These are phyloP conservation scores for Ophiostoma sp. DNA, from an alignment of 2,329 filamentous ascomycete genomes.

Conservation along the genomic window DNA sequence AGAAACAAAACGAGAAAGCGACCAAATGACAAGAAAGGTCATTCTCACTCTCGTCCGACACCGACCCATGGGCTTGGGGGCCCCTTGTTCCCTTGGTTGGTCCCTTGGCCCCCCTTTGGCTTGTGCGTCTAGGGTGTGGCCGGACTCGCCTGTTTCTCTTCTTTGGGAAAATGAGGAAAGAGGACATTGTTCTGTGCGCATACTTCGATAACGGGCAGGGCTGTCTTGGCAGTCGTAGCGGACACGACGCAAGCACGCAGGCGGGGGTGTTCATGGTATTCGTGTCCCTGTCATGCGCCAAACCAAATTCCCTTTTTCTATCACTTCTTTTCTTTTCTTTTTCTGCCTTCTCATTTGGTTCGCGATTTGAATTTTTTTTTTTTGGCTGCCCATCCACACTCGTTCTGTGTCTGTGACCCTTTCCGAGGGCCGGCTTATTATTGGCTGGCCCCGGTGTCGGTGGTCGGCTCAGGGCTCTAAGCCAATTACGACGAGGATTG, in stretches of 20 bases:
- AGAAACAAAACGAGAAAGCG: neutral
- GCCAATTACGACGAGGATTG: constrained; percentile 14
- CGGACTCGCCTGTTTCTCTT: constrained; percentile 6
- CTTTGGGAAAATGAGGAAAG: constrained; percentile 7
- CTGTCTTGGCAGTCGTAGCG: constrained; percentile 18
- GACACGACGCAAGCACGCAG: neutral
- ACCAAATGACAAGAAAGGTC: neutral
- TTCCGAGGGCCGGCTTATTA: constrained; percentile 10
- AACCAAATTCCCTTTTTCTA: neutral
- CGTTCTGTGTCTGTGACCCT: neutral
- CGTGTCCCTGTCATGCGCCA: neutral
- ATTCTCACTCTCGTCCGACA: neutral
- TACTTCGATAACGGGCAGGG: neutral
- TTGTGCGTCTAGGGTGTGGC: neutral
- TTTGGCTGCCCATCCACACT: neutral
- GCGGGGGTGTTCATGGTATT: neutral
- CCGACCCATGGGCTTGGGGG: neutral
- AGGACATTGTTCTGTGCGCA: neutral
- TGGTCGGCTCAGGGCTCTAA: neutral
- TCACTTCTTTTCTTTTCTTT: neutral
- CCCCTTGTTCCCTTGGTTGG: neutral
- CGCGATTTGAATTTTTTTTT: neutral
- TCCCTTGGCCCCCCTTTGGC: neutral
- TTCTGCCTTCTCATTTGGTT: neutral
- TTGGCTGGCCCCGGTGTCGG: constrained; percentile 3